Evolutionary conservation across 2,329 filamentous ascomycete species (phyloP).

Genomic region (Leptographium wingfieldii): DNA sequence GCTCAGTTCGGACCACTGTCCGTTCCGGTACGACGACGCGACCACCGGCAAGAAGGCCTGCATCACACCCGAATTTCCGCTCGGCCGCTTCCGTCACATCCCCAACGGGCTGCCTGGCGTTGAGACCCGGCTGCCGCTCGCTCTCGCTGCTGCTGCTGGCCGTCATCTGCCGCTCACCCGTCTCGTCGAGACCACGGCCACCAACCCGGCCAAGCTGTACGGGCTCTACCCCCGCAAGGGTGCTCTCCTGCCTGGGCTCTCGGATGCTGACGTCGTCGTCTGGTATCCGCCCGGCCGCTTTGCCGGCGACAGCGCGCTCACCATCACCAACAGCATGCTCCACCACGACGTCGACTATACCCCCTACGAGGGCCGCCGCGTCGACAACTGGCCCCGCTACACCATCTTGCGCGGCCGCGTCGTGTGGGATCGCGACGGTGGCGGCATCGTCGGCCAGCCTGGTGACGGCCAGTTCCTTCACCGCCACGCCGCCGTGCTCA

Average conservation of each 20-base stretch:
- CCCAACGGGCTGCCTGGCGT: conserved; percentile 46
- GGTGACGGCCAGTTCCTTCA: conserved; percentile 36
- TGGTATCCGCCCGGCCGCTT: conserved; percentile 34
- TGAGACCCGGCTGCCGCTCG: conserved; percentile 40
- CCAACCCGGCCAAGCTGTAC: conserved; percentile 45
- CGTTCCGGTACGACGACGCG: conserved; percentile 35
- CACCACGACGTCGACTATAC: conserved; percentile 53
- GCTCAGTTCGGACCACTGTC: conserved; percentile 36
- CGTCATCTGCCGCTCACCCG: conserved; percentile 23
- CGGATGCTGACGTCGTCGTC: conserved; percentile 43
- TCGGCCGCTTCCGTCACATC: conserved; percentile 39
- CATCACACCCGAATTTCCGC: conserved; percentile 12
- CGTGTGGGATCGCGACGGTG: conserved; percentile 43
- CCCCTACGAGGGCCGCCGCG: conserved; percentile 42
- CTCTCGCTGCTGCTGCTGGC: conserved; percentile 21
- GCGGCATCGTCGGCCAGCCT: conserved; percentile 33
- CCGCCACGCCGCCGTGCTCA: conserved; percentile 18
- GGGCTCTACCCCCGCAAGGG: conserved; percentile 40
- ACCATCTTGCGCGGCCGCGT: conserved; percentile 45
- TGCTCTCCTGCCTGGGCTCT: conserved; percentile 32
- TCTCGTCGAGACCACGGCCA: conserved; percentile 41
- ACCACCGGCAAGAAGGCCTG: conserved; percentile 16
- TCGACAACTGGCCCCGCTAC: conserved; percentile 49
- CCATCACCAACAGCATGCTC: conserved; percentile 37
- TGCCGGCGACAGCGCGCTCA: conserved; percentile 16